These are phyloP conservation scores for Jatropha multifida DNA, from an alignment of 441 rosid species.

Conservation along the genomic window DNA sequence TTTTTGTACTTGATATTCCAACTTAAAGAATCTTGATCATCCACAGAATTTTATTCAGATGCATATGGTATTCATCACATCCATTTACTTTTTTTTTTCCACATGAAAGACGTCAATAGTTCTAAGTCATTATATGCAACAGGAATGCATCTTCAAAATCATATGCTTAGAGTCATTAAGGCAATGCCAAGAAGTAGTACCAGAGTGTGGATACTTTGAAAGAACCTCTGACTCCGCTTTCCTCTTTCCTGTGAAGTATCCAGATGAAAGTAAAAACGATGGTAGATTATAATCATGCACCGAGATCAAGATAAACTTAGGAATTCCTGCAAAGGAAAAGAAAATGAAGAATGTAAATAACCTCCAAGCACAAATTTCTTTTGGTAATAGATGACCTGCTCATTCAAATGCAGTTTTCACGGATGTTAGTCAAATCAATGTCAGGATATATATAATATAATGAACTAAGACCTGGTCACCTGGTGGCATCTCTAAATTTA, in stretches of 20 bases:
- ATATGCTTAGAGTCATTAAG: neutral
- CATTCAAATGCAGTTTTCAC: neutral
- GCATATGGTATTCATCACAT: neutral
- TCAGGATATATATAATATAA: no score
- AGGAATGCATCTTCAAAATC: neutral
- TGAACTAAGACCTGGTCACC: no score
- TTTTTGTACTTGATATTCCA: neutral
- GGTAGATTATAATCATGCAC: constrained; percentile 94
- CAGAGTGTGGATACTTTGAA: constrained; percentile 76
- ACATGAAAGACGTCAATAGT: neutral
- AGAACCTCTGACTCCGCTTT: constrained; percentile 86
- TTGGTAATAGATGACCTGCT: neutral
- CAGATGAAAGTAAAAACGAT: constrained; percentile 67
- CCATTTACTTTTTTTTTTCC: neutral
- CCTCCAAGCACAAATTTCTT: neutral
- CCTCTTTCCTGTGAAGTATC: constrained; percentile 88
- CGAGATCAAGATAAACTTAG: constrained; percentile 75
- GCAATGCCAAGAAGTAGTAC: constrained; percentile 34
- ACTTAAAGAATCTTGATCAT: neutral
- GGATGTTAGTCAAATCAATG: neutral
- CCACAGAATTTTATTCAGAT: neutral
- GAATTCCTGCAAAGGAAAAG: constrained; percentile 56
- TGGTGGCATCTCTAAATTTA: neutral
- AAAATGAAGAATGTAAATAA: neutral
- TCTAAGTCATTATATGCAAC: neutral